These are phyloP conservation scores for Neolentinus lepideus DNA, from an alignment of 1,284 basidiomycete genomes.

Conservation along the genomic window DNA sequence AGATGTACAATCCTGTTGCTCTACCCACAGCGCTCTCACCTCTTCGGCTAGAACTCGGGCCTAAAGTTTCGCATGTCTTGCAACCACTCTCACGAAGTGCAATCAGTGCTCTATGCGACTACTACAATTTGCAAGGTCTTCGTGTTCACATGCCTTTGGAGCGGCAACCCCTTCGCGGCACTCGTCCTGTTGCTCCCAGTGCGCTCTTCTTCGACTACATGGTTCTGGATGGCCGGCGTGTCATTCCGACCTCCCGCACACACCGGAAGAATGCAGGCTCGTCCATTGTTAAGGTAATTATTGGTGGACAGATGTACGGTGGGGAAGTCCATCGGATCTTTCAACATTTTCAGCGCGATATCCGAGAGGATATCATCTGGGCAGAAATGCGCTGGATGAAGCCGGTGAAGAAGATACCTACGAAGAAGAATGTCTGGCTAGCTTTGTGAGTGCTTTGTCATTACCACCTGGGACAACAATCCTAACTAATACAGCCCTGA, in stretches of 20 bases:
- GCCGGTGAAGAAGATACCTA: no score
- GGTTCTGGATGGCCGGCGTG: no score
- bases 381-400: no score
- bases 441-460: no score
- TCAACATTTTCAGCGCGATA: not conserved
- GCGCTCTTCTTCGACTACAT: not conserved
- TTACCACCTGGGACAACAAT: not conserved
- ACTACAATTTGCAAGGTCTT: not conserved
- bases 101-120: no score
- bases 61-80: no score
- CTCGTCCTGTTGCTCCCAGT: conserved; percentile 3
- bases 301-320: not conserved
- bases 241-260: no score
- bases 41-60: no score
- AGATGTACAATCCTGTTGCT: conserved; percentile 4
- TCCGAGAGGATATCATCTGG: no score
- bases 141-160: not conserved
- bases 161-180: conserved; percentile 3
- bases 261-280: no score
- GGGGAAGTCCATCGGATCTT: conserved; percentile 5
- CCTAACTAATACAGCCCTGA: not conserved
- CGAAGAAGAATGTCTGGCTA: no score
- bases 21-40: not conserved
- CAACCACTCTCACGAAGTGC: no score
- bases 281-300: conserved; percentile 1